phyloP scores from a whole-genome alignment of 1,139 yeast species.

The Debaryomyces sp. region DNA sequence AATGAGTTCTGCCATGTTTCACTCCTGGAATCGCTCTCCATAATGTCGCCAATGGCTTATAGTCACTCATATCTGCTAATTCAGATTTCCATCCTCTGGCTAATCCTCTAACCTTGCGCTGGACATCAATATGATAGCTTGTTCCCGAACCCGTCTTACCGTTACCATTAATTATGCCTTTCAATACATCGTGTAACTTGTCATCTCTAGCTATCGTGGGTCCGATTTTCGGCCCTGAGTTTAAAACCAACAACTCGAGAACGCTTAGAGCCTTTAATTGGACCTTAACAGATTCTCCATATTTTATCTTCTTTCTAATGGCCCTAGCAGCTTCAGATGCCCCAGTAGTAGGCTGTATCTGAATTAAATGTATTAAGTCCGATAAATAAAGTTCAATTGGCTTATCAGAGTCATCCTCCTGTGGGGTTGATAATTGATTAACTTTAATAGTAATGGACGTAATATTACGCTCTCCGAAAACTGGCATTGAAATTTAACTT shows the following conservation, averaged over 20 bases:
- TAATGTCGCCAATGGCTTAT: slow-evolving; percentile 52
- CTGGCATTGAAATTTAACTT: slow-evolving; percentile 32
- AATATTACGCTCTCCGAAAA: slow-evolving; percentile 43
- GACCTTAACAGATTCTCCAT: slow-evolving; percentile 62
- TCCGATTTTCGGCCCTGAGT: slow-evolving; percentile 60
- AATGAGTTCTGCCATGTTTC: slow-evolving; percentile 9
- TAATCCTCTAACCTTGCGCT: slow-evolving; percentile 46
- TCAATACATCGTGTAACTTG: slow-evolving; percentile 67
- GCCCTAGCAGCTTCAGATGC: slow-evolving; percentile 89
- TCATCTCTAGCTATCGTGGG: slow-evolving; percentile 67
- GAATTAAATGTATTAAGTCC: slow-evolving; percentile 42
- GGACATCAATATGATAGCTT: slow-evolving; percentile 47
- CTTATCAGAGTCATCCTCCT: slow-evolving; percentile 36
- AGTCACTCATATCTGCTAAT: slow-evolving; percentile 52
- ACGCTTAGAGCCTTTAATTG: slow-evolving; percentile 70
- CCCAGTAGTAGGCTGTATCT: slow-evolving; percentile 44
- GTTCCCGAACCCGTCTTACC: slow-evolving; percentile 43
- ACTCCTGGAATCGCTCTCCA: slow-evolving; percentile 38
- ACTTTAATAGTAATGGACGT: slow-evolving; percentile 50
- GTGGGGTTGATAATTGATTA: slow-evolving; percentile 42
- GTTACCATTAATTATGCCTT: slow-evolving; percentile 43
- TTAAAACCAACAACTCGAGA: slow-evolving; percentile 74
- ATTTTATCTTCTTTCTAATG: slow-evolving; percentile 81
- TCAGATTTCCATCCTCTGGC: slow-evolving; percentile 69
- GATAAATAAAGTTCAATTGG: slow-evolving; percentile 38